These are phyloP conservation scores for Aspergillus sergii DNA, from an alignment of 2,329 filamentous ascomycete species.

Conservation along the genomic window DNA sequence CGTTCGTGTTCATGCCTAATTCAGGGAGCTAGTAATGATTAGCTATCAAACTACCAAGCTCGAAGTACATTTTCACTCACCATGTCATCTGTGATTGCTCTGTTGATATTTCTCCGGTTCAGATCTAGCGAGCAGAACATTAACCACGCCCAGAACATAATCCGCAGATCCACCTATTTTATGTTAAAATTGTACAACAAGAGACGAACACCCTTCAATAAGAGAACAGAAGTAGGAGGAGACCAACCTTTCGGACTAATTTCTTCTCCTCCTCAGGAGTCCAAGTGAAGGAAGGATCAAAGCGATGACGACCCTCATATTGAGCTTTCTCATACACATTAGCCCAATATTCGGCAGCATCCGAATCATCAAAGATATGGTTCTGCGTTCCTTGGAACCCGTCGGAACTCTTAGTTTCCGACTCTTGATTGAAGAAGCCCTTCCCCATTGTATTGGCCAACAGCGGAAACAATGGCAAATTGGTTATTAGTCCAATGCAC, in stretches of 20 bases:
- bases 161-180: slow-evolving; percentile 25
- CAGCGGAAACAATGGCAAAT: neutral
- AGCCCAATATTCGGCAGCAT: neutral
- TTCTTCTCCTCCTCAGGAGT: slow-evolving; percentile 29
- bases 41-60: neutral
- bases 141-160: slow-evolving; percentile 46
- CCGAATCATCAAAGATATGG: slow-evolving; percentile 3
- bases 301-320: slow-evolving; percentile 43
- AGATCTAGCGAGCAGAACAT: slow-evolving; percentile 46
- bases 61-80: neutral
- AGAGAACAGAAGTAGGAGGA: neutral
- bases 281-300: slow-evolving; percentile 34
- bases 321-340: slow-evolving; percentile 15
- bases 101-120: slow-evolving; percentile 30
- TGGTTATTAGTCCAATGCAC: neutral
- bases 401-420: neutral
- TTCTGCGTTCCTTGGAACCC: neutral
- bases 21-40: slow-evolving; percentile 20
- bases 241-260: slow-evolving; percentile 29
- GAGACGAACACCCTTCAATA: neutral
- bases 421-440: neutral
- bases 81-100: slow-evolving; percentile 31
- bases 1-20: slow-evolving; percentile 33
- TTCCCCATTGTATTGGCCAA: neutral
- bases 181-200: neutral